These are phyloP conservation scores for Aureobasidium sp. DNA, from an alignment of 2,329 filamentous ascomycete genomes.

Conservation along the genomic window DNA sequence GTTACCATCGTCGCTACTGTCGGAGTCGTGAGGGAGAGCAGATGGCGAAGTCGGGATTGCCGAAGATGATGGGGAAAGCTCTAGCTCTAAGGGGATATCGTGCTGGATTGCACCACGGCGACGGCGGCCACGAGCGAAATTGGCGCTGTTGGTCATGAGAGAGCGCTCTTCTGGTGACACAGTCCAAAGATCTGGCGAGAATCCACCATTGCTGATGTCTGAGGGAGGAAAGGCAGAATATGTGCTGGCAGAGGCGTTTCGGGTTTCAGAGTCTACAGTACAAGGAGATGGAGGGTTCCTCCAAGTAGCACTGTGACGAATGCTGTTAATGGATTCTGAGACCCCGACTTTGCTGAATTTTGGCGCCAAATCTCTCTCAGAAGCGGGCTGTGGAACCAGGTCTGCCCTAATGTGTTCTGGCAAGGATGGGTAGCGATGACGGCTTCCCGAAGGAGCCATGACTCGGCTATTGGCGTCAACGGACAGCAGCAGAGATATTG, in stretches of 20 bases:
- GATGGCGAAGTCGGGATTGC: not conserved
- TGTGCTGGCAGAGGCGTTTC: not conserved
- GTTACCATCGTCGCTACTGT: too few species aligned
- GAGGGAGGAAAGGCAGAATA: not conserved
- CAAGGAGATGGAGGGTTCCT: not conserved
- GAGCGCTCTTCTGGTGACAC: not conserved
- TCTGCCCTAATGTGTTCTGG: not conserved
- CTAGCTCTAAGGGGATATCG: not conserved
- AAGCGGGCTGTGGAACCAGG: not conserved
- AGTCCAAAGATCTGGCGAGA: not conserved
- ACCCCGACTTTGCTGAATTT: too few species aligned
- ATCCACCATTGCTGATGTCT: not conserved
- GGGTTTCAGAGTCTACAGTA: not conserved
- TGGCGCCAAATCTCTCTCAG: not conserved
- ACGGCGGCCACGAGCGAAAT: not conserved
- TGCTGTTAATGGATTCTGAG: not conserved
- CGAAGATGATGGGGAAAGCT: not conserved
- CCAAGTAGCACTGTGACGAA: not conserved
- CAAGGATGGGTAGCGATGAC: not conserved
- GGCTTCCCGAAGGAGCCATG: not conserved
- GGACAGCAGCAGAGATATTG: not conserved
- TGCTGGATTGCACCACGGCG: not conserved
- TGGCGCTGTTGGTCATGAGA: not conserved
- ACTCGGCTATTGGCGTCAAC: not conserved
- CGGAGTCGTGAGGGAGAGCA: not conserved